Evolutionary conservation across 164 flowering plant species (phyloP).

Genomic region (Liquidambar formosana): DNA sequence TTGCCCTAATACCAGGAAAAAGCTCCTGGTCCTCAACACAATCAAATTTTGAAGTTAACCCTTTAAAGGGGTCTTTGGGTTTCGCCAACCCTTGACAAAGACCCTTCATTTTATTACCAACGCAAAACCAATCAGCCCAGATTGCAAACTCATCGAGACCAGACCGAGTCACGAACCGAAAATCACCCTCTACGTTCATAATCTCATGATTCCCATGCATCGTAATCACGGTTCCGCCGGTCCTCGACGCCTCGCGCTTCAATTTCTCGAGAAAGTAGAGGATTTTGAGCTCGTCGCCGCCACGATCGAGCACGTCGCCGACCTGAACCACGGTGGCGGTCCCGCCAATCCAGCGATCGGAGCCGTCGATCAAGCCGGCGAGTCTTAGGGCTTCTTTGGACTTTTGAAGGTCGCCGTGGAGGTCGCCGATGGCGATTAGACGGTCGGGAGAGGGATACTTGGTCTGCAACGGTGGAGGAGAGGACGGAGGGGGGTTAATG

Average conservation of each 20-base stretch:
- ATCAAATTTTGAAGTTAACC: slow-evolving; percentile 46
- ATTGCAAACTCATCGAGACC: slow-evolving; percentile 60
- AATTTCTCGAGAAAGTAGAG: slow-evolving; percentile 78
- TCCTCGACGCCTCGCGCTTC: slow-evolving; percentile 58
- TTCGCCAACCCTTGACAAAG: slow-evolving; percentile 48
- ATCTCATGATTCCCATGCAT: slow-evolving; percentile 96
- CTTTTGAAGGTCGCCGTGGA: slow-evolving; percentile 87
- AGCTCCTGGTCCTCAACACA: slow-evolving; percentile 45
- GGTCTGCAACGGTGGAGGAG: slow-evolving; percentile 36
- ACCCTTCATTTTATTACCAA: slow-evolving; percentile 67
- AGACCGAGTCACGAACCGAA: slow-evolving; percentile 52
- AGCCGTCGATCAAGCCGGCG: slow-evolving; percentile 59
- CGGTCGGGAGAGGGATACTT: slow-evolving; percentile 58
- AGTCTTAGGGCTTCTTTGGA: slow-evolving; percentile 61
- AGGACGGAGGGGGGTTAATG: too few species aligned
- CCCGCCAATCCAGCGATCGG: slow-evolving; percentile 69
- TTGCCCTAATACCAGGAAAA: slow-evolving; percentile 52
- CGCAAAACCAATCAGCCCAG: slow-evolving; percentile 77
- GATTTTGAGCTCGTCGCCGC: slow-evolving; percentile 77
- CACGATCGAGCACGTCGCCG: slow-evolving; percentile 95
- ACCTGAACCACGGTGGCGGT: slow-evolving; percentile 77
- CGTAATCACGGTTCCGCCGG: slow-evolving; percentile 64
- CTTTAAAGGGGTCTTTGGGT: slow-evolving; percentile 41
- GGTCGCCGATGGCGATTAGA: slow-evolving; percentile 84
- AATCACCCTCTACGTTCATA: slow-evolving; percentile 84